Evolutionary conservation across 2,329 filamentous ascomycete genomes (phyloP), one percentile per base, ranked within the genome.

Genomic region (Diplocarpon mali): DNA sequence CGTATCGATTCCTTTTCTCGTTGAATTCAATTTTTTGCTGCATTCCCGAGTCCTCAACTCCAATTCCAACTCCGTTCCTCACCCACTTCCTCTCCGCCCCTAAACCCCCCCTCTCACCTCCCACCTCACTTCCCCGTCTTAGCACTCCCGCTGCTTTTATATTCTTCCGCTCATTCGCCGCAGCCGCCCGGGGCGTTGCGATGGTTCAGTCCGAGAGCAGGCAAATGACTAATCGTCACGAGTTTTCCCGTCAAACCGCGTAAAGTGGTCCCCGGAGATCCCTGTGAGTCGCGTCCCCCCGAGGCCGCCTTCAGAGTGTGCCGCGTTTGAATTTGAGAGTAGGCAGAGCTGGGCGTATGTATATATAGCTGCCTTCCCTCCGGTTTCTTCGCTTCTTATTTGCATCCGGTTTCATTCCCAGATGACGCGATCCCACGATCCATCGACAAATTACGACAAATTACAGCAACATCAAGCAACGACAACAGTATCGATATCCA

Each of bases 311-410:
- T 35, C 44, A 46, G 36, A 34, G 27, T 20, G 44, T 35, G 43
- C 46, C 46, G 45, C 40, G 47, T 45, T 38, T 51, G 45, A 47
- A 37, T 35, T 38, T 47, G 37, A 27, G 29, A 41, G 38, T 35
- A 42, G 40, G 40, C 40, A 15, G 32, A 34, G n/a, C 27, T 15
- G 20, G 24, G 34, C 20, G 20, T 24, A 36, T 30, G 43, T 45
- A 45, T 55, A 52, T 49, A 53, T 48, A 52, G 44, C 40, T n/a
- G 16, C 14, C 36, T 27, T 35, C 35, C 39, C 44, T 32, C 46
- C 49, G 29, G 16, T 31, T 40, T 48, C 14, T 45, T 41, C 34
- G 38, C 31, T 44, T 48, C n/a, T 45, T 43, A 32, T 42, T 35
- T 41, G 38, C 30, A 20, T 35, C 47, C 42, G 34, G 35, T 48